Evolutionary conservation across 108 stramenopile genomes (phyloP), one percentile per base, ranked within the genome.

Genomic region (Mediolabrus comicus): DNA sequence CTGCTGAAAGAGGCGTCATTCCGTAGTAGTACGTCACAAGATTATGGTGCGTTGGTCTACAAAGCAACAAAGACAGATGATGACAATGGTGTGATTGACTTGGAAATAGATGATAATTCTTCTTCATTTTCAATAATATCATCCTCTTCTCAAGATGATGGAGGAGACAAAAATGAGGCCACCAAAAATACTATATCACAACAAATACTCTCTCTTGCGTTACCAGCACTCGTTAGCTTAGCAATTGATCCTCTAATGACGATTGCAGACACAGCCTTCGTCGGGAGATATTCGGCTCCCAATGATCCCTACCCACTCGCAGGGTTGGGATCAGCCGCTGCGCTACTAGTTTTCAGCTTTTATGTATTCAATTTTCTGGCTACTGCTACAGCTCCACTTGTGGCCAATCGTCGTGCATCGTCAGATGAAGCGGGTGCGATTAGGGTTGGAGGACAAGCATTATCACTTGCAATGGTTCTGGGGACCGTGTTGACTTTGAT

Each of bases 241-340:
- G 56, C 91, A 26, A 89, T 95, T 61, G 90, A 95, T 71, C 93
- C 93, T 8, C 53, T 95, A 16, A 86, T 95, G 88, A 90, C 93
- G 4, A 59, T 95, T 17, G 88, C 86, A 12, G 93, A 95, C 55
- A 95, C 93, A 2, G 90, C 86, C 32, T 92, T 95, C 65, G 88
- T 95, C 10, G 93, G 93, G 29, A 68, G 87, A 17, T 87, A 73
- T 46, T 74, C 83, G 9, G 4, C 66, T 6, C 77, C 87, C 3
- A 77, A 79, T 33, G 69, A 73, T 57, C 80, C 87, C 2, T 82
- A 77, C 49, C 82, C 84, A 54, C 61, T 95, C 9, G 90, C 91
- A 2, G 90, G 91, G n/a, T 79, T 95, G 74, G 93, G 89, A 19
- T 86, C 87, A 16, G 80, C 91, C 13, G 88, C 87, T 2, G 86